Conservation (phyloP, 768 basidiomycete genomes). For the Imleria badia region DNA sequence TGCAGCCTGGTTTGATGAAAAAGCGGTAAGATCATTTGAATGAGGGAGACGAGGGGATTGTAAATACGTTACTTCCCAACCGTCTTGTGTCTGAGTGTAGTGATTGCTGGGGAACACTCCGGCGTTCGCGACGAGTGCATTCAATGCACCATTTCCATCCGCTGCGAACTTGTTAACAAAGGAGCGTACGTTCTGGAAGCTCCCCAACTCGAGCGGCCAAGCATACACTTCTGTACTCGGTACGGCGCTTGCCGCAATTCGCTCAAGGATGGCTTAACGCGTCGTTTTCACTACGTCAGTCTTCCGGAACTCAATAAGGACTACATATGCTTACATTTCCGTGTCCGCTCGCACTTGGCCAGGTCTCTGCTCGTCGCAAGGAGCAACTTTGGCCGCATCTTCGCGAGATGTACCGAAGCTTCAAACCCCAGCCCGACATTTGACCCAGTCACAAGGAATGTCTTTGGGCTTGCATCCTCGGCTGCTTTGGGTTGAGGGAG, state of each 20-base stretch:
- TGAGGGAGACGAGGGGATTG: not conserved
- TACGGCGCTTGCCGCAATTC: slow-evolving; percentile 1
- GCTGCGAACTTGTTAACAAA: slow-evolving; percentile 32
- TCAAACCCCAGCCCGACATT: slow-evolving; percentile 42
- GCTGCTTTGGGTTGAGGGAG: slow-evolving; percentile 13
- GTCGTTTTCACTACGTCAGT: not conserved
- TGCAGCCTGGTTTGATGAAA: slow-evolving; percentile 30
- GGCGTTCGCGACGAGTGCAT: slow-evolving; percentile 35
- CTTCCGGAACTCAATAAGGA: not conserved
- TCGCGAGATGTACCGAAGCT: slow-evolving; percentile 31
- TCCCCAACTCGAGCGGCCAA: slow-evolving; percentile 36
- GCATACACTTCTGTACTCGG: slow-evolving; percentile 16
- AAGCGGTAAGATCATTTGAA: not conserved
- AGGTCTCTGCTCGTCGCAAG: slow-evolving; percentile 35
- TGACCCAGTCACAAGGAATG: slow-evolving; percentile 50
- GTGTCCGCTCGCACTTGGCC: slow-evolving; percentile 25
- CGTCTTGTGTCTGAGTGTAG: slow-evolving; percentile 41
- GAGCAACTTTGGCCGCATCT: slow-evolving; percentile 31
- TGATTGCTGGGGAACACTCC: slow-evolving; percentile 8
- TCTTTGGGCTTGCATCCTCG: slow-evolving; percentile 43
- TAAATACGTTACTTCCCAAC: slow-evolving; percentile 46
- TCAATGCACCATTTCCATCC: slow-evolving; percentile 22
- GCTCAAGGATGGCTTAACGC: slow-evolving; percentile 16
- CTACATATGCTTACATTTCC: slow-evolving; percentile 11
- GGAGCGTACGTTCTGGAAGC: slow-evolving; percentile 31